These are phyloP conservation scores for Elsinoe fawcettii DNA, from an alignment of 2,329 filamentous ascomycete genomes.

Conservation along the genomic window DNA sequence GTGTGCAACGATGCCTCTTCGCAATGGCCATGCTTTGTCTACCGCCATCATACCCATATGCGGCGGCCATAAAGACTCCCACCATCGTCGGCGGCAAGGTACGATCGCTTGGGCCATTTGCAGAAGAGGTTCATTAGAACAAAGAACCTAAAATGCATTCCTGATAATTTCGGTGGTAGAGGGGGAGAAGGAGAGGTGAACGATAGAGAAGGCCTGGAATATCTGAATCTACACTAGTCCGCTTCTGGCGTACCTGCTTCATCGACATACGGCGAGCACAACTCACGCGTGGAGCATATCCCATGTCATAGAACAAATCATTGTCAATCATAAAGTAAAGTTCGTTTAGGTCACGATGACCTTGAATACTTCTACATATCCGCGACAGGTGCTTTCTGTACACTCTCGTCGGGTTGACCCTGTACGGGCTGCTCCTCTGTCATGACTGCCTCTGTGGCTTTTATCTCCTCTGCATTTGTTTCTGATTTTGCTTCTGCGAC, in stretches of 20 bases:
- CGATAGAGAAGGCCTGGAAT: no score
- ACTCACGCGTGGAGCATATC: not conserved
- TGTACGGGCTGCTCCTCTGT: not conserved
- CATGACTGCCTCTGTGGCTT: not conserved
- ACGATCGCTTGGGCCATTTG: no score
- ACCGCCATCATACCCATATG: no score
- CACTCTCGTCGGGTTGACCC: not conserved
- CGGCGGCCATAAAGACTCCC: no score
- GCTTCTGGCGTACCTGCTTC: not conserved
- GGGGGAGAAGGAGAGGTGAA: no score
- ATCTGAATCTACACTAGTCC: no score
- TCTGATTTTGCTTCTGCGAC: not conserved
- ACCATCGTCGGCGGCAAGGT: no score
- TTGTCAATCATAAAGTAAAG: not conserved
- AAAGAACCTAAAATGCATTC: no score
- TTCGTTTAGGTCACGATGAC: not conserved
- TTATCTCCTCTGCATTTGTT: not conserved
- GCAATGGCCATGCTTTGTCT: no score
- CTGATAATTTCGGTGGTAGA: no score
- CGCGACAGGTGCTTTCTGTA: conserved; percentile 5
- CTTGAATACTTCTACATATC: not conserved
- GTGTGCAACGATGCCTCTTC: no score
- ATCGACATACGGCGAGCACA: not conserved
- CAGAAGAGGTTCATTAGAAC: no score
- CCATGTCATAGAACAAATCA: not conserved